These are phyloP conservation scores for Inonotus obliquus DNA, from an alignment of 1,284 basidiomycete species.

Conservation along the genomic window DNA sequence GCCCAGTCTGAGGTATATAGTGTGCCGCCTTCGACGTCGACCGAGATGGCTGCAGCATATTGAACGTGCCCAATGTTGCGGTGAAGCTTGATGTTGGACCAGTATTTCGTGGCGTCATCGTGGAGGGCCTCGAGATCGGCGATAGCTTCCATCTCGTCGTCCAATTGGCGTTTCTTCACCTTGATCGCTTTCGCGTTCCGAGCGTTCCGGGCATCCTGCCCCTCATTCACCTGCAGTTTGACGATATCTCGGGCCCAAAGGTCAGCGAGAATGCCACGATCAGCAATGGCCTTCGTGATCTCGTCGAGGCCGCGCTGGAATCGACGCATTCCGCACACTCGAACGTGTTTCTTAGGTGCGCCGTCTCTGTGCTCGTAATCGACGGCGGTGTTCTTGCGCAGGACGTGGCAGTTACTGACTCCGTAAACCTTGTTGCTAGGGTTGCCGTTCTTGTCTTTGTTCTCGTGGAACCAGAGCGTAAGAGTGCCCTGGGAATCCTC, in stretches of 20 bases:
- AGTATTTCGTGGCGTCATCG: constrained; percentile 25
- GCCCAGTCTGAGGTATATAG: too few species aligned
- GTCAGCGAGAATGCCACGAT: constrained; percentile 22
- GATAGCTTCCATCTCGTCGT: constrained; percentile 20
- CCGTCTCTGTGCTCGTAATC: constrained; percentile 31
- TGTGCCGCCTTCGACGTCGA: too few species aligned
- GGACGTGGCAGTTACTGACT: constrained; percentile 37
- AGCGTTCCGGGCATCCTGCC: too few species aligned
- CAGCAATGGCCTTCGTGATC: constrained; percentile 26
- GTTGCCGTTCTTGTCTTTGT: constrained; percentile 28
- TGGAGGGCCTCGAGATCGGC: constrained; percentile 21
- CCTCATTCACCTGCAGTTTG: constrained; percentile 23
- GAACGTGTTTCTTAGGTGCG: constrained; percentile 28
- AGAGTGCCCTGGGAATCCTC: constrained; percentile 32
- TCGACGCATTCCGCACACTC: constrained; percentile 27
- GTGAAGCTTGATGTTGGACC: constrained; percentile 26
- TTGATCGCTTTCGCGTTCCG: constrained; percentile 21
- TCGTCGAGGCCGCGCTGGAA: constrained; percentile 32
- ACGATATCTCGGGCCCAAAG: constrained; percentile 23
- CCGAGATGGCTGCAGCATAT: too few species aligned
- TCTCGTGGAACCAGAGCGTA: constrained; percentile 36
- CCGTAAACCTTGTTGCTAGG: constrained; percentile 33
- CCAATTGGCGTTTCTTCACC: constrained; percentile 17
- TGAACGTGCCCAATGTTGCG: constrained; percentile 35
- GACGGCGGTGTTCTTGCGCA: constrained; percentile 28